Evolutionary conservation across 2,329 filamentous ascomycete species (phyloP), one percentile per base, ranked within the genome.

Genomic region (Sporothrix brunneoviolacea): DNA sequence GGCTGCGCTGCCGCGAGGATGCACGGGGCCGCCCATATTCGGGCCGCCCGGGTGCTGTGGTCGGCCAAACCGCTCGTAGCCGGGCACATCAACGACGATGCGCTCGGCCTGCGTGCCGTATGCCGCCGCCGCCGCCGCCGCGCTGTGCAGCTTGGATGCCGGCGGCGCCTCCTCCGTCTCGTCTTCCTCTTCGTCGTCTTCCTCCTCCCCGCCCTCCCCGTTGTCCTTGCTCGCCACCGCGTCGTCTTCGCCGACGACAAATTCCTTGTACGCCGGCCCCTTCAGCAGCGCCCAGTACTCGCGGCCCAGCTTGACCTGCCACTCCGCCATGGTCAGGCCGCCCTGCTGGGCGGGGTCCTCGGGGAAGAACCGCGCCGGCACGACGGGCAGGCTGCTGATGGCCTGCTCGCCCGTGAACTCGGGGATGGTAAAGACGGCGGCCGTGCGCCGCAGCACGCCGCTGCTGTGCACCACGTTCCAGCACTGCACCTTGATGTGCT

Each of bases 221-320:
- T n/a, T n/a, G n/a, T n/a, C n/a, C n/a, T n/a, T 63, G 4, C 50
- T 59, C 8, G 54, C 54, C n/a, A 44, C 52, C 4, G 59, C 62
- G 42, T 64, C 63, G 22, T 68, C 66, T 5, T 74, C 60, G 16
- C 60, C 60, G 4, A 72, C 72, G 10, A 73, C 67, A 16, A 75
- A 73, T 7, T 71, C 65, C 65, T 70, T 74, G 53, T 74, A 74
- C 0, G 62, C 66, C 1, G 72, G 72, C 9, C 64, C 63, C 55
- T 74, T 69, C 21, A 70, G 62, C 7, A 76, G 65, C 15, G 73
- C 68, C 73, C 73, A 76, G 60, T 68, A 72, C n/a, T 65, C 42
- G 58, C 64, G 70, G 8, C 73, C 73, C 10, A 73, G 61, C 21
- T 59, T 59, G 48, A 73, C 62, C 43, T 68, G 67, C 56, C 65